Evolutionary conservation across 495 filamentous ascomycete genomes (phyloP).

Genomic region (Lepidopterella palustris): DNA sequence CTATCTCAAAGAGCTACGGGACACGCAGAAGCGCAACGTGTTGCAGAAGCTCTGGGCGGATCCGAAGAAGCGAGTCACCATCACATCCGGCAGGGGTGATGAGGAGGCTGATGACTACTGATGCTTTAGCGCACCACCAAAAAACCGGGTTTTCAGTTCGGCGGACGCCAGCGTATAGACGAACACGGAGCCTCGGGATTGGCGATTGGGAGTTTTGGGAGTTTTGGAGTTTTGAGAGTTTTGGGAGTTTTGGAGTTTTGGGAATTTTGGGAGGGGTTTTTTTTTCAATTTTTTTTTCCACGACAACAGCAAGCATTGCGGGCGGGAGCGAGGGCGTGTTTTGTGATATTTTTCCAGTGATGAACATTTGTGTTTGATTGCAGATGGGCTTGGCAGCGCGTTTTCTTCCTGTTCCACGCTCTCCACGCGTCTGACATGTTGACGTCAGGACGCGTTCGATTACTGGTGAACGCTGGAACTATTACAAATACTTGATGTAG

Average conservation of each 20-base stretch:
- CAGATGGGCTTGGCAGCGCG: not conserved
- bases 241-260: not conserved
- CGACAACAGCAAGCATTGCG: no score
- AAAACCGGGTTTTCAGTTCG: no score
- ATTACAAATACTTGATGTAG: not conserved
- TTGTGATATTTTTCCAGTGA: no score
- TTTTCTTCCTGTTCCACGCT: not conserved
- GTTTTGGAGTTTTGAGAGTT: not conserved
- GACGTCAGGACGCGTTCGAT: not conserved
- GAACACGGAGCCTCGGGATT: not conserved
- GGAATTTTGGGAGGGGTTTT: not conserved
- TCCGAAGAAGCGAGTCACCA: slow-evolving; percentile 19
- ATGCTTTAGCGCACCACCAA: not conserved
- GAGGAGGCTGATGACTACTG: slow-evolving; percentile 15
- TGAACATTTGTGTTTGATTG: not conserved
- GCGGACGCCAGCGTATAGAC: not conserved
- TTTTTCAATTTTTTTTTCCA: no score
- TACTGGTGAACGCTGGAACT: not conserved
- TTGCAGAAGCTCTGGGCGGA: slow-evolving; percentile 51
- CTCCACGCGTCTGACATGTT: not conserved
- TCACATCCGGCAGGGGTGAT: slow-evolving; percentile 9
- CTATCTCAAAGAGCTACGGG: slow-evolving; percentile 64
- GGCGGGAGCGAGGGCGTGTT: no score
- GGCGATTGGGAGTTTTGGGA: not conserved
- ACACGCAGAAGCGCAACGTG: slow-evolving; percentile 73